Percentiles rank a stretch among this genome's conserved stretches.
phyloP scores from a whole-genome alignment of 2,329 filamentous ascomycete genomes.

The Fusarium brachygibbosum region DNA sequence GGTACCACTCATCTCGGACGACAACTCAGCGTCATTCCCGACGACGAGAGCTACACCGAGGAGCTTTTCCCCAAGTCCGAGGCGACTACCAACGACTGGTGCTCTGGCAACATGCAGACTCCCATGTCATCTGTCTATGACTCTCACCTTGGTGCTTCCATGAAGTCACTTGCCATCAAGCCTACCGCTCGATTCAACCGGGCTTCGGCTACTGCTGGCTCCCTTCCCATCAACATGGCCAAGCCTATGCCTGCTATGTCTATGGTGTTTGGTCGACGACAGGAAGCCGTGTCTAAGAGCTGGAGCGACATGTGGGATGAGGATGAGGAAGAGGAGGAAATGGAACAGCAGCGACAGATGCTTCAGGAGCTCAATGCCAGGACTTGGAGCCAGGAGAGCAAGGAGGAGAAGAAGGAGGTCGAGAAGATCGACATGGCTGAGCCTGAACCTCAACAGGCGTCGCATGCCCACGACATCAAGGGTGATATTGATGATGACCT shows the following conservation, averaged over 20 bases:
- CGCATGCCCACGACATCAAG: constrained; percentile 54
- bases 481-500: constrained; percentile 73
- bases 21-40: constrained; percentile 88
- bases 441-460: constrained; percentile 30
- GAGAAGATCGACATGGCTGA: constrained; percentile 40
- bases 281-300: constrained; percentile 91
- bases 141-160: constrained; percentile 83
- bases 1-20: constrained; percentile 80
- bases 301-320: constrained; percentile 99
- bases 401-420: constrained; percentile 51
- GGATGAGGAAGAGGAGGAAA: constrained; percentile 80
- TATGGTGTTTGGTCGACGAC: constrained; percentile 82
- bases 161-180: constrained; percentile 77
- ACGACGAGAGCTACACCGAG: constrained; percentile 83
- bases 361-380: constrained; percentile 78
- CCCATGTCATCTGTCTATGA: constrained; percentile 87
- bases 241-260: constrained; percentile 82
- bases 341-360: constrained; percentile 63
- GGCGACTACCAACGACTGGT: constrained; percentile 79
- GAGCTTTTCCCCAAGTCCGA: constrained; percentile 88
- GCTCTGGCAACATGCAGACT: constrained; percentile 79
- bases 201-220: constrained; percentile 73
- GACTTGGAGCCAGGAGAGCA: constrained; percentile 84
- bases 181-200: constrained; percentile 57
- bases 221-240: constrained; percentile 83